phyloP scores from a whole-genome alignment of 768 basidiomycete species.

The Pleurotus platypus region DNA sequence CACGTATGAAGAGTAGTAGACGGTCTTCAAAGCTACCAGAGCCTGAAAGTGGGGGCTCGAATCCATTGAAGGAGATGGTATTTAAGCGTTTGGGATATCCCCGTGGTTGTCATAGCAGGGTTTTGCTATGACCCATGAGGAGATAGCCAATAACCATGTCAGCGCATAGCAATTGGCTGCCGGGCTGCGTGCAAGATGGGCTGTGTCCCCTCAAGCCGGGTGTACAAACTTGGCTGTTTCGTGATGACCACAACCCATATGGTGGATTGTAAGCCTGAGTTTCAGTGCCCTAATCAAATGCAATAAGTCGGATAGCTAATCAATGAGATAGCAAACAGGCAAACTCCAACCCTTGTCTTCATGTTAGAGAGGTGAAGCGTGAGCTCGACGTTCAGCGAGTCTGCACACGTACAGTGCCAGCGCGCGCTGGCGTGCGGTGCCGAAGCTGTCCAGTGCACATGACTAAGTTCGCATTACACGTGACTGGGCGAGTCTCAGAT shows the following conservation, averaged over 20 bases:
- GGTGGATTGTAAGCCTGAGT: neutral
- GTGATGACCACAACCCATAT: neutral
- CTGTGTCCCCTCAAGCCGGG: neutral
- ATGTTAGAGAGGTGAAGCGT: too few species aligned
- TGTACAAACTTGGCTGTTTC: neutral
- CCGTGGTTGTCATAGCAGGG: conserved; percentile 5
- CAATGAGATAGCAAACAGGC: neutral
- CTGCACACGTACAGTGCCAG: too few species aligned
- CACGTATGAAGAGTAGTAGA: neutral
- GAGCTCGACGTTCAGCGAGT: too few species aligned
- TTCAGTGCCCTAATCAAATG: neutral
- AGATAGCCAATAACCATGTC: conserved; percentile 6
- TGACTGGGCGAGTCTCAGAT: too few species aligned
- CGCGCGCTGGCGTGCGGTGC: too few species aligned
- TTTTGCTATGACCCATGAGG: neutral
- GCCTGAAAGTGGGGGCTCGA: conserved; percentile 3
- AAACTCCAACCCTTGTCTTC: too few species aligned
- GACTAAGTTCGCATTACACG: too few species aligned
- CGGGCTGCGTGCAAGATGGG: neutral
- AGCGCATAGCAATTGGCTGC: conserved; percentile 4
- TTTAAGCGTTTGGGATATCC: neutral
- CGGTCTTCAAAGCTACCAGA: conserved; percentile 7
- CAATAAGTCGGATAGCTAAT: neutral
- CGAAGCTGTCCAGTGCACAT: too few species aligned
- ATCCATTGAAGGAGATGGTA: neutral